Conservation (phyloP, 2,329 filamentous ascomycete species). For the Didymosphaeria variabile region DNA sequence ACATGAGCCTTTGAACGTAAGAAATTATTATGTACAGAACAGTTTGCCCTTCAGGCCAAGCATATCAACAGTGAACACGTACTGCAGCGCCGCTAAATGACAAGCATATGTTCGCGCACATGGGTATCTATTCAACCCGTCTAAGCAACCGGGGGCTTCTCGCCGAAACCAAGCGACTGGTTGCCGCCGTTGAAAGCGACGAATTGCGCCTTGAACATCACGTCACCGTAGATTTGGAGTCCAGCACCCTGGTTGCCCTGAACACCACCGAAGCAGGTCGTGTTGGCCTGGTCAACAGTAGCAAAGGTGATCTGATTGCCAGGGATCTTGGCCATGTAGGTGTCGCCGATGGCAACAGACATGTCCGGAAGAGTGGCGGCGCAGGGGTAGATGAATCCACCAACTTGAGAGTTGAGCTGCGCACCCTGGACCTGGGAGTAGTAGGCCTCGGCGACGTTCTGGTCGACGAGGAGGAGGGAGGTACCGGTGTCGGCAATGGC, state of each 20-base stretch:
- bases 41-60: slow-evolving; percentile 18
- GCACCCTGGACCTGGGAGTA: slow-evolving; percentile 54
- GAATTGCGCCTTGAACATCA: slow-evolving; percentile 68
- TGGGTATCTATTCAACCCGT: slow-evolving; percentile 6
- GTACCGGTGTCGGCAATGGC: slow-evolving; percentile 66
- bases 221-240: slow-evolving; percentile 71
- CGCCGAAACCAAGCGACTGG: slow-evolving; percentile 62
- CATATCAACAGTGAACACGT: slow-evolving; percentile 18
- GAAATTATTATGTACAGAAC: slow-evolving; percentile 22
- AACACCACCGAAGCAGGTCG: slow-evolving; percentile 73
- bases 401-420: slow-evolving; percentile 45
- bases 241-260: slow-evolving; percentile 64
- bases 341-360: slow-evolving; percentile 65
- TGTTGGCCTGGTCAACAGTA: slow-evolving; percentile 49
- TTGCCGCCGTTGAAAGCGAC: slow-evolving; percentile 67
- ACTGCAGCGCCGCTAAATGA: slow-evolving; percentile 3
- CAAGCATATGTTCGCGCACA: slow-evolving; percentile 2
- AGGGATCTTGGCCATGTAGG: slow-evolving; percentile 65
- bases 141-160: slow-evolving; percentile 37
- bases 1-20: background rate
- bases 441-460: slow-evolving; percentile 59
- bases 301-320: slow-evolving; percentile 56
- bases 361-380: slow-evolving; percentile 53
- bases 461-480: slow-evolving; percentile 68
- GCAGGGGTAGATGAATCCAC: slow-evolving; percentile 58